Conservation (phyloP, 2,329 filamentous ascomycete species). For the Fusarium nodosum region DNA sequence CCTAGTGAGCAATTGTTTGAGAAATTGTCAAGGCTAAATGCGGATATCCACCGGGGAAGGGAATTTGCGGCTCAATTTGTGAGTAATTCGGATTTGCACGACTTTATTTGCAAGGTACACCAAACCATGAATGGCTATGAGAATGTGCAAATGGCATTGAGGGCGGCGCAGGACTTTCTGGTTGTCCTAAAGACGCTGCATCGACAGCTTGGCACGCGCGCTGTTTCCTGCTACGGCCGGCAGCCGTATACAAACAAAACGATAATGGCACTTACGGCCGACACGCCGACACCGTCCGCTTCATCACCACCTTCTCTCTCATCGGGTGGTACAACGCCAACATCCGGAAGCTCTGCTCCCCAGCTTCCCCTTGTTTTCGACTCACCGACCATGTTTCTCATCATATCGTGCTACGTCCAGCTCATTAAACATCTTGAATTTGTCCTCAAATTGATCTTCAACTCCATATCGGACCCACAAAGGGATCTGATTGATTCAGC, state of each 20-base stretch:
- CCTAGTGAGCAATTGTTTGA: slow-evolving; percentile 39
- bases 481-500: slow-evolving; percentile 35
- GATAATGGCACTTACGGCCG: slow-evolving; percentile 12
- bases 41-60: slow-evolving; percentile 41
- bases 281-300: slow-evolving; percentile 11
- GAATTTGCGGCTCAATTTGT: slow-evolving; percentile 21
- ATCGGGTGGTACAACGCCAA: slow-evolving; percentile 3
- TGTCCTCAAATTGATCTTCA: slow-evolving; percentile 40
- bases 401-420: slow-evolving; percentile 52
- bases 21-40: slow-evolving; percentile 43
- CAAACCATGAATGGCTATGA: slow-evolving; percentile 37
- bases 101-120: slow-evolving; percentile 35
- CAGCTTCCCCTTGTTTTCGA: slow-evolving; percentile 39
- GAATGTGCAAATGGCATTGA: slow-evolving; percentile 43
- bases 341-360: slow-evolving; percentile 9
- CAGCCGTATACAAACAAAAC: slow-evolving; percentile 20
- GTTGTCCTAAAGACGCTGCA: slow-evolving; percentile 46
- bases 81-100: slow-evolving; percentile 13
- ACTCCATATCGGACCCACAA: slow-evolving; percentile 28
- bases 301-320: slow-evolving; percentile 13
- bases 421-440: slow-evolving; percentile 48
- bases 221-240: slow-evolving; percentile 12
- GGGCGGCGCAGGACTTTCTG: slow-evolving; percentile 48
- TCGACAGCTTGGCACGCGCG: slow-evolving; percentile 39
- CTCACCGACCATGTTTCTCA: slow-evolving; percentile 48